A percentile compares a stretch with the other conserved stretches of the same genome.
phyloP scores from a whole-genome alignment of 2,329 filamentous ascomycete genomes.

The Xylaria multiplex region DNA sequence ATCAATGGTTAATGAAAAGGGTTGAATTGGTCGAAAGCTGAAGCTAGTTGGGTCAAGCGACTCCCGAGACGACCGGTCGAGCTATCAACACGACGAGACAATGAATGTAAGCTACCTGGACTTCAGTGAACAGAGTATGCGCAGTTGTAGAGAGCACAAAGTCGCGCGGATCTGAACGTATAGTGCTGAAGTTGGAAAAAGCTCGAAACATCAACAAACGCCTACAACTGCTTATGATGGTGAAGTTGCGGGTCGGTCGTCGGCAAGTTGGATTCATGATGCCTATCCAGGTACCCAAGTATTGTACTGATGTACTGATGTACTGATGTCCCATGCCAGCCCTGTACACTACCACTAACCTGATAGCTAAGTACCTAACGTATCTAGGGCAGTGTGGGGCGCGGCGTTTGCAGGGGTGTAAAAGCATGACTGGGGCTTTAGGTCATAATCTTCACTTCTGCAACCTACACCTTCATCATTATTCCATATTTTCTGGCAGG shows the following conservation, averaged over 20 bases:
- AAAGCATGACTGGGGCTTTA: too few species aligned
- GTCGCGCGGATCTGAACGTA: constrained; percentile 6
- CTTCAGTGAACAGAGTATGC: not conserved
- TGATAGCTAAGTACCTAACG: not conserved
- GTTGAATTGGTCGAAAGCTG: constrained; percentile 25
- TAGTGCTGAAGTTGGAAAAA: not conserved
- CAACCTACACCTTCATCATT: too few species aligned
- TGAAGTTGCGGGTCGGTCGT: constrained; percentile 26
- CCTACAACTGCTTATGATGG: constrained; percentile 21
- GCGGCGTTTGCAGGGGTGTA: too few species aligned
- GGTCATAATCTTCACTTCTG: too few species aligned
- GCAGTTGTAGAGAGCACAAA: not conserved
- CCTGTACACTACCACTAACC: too few species aligned
- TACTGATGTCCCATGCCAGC: not conserved
- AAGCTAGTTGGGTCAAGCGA: constrained; percentile 13
- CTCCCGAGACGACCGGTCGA: constrained; percentile 6
- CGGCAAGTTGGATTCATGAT: constrained; percentile 9
- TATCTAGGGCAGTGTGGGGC: too few species aligned
- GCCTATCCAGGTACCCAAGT: not conserved
- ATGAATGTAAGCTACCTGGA: not conserved
- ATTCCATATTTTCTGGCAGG: too few species aligned
- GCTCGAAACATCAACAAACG: not conserved
- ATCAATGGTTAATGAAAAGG: constrained; percentile 23
- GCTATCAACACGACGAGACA: not conserved
- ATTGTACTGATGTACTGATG: not conserved